phyloP scores from a whole-genome alignment of 2,329 filamentous ascomycete species.

The Trichophyton mentagrophytes region DNA sequence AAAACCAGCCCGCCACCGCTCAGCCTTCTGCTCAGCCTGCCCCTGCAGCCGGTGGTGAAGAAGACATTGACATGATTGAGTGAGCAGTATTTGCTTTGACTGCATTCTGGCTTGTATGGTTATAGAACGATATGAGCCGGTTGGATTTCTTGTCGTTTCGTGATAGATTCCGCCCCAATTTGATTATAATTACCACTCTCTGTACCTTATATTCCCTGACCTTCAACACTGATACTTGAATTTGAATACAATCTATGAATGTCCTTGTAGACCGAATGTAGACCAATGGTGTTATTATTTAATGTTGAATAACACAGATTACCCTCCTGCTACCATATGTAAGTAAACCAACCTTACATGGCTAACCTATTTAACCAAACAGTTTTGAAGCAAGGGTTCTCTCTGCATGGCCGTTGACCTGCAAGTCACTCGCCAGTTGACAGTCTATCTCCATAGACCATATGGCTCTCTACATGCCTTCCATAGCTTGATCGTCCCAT shows the following conservation, averaged over 20 bases:
- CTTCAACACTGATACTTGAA: not conserved
- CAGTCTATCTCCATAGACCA: constrained; percentile 47
- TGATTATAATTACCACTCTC: not conserved
- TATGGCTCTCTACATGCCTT: constrained; percentile 54
- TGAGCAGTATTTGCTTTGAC: not conserved
- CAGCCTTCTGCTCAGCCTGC: constrained; percentile 2
- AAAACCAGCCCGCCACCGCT: constrained; percentile 3
- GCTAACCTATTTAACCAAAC: constrained; percentile 2
- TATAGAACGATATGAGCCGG: not conserved
- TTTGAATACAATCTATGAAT: not conserved
- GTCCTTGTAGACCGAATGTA: not conserved
- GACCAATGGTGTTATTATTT: not conserved
- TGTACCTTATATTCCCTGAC: not conserved
- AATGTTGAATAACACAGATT: not conserved
- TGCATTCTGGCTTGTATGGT: not conserved
- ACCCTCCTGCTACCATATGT: not conserved
- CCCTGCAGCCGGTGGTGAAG: constrained; percentile 6
- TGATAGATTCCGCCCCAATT: not conserved
- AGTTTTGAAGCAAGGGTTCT: not conserved
- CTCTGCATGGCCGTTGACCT: not conserved
- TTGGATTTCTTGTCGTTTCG: not conserved
- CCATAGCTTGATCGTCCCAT: constrained; percentile 92
- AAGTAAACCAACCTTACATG: not conserved
- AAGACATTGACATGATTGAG: constrained; percentile 17
- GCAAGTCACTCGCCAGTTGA: not conserved